phyloP scores from a whole-genome alignment of 352 stramenopile genomes.

The Pythium angustatum region DNA sequence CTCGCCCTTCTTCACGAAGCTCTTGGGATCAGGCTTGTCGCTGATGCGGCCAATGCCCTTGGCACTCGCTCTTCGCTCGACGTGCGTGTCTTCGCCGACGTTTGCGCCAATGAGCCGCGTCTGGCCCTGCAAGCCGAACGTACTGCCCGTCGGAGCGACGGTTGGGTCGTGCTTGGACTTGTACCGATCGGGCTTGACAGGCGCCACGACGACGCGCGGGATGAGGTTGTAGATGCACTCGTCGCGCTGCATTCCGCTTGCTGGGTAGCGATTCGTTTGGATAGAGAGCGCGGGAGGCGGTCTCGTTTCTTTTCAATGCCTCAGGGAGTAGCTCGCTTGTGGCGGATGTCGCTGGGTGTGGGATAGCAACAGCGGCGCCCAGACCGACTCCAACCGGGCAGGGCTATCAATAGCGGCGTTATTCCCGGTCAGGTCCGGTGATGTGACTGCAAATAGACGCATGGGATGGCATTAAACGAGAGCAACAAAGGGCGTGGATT shows the following conservation, averaged over 20 bases:
- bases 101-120: conserved; percentile 72
- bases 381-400: no score
- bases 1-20: conserved; percentile 73
- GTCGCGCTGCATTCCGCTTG: conserved; percentile 65
- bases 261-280: neutral
- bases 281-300: neutral
- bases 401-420: conserved; percentile 21
- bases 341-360: no score
- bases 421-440: no score
- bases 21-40: conserved; percentile 66
- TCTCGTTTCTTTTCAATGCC: neutral
- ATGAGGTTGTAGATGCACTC: conserved; percentile 94
- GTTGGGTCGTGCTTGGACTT: conserved; percentile 87
- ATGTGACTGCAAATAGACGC: neutral
- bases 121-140: conserved; percentile 81
- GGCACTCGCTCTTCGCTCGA: conserved; percentile 54
- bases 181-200: conserved; percentile 85
- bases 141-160: conserved; percentile 81
- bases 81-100: conserved; percentile 43
- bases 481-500: neutral
- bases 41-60: conserved; percentile 63
- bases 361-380: no score
- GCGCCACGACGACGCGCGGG: conserved; percentile 59
- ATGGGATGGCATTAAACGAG: neutral
- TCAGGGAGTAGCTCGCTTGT: no score